These are phyloP conservation scores for Tetrahymena thermophila DNA, from an alignment of 73 alveolate species.

Conservation along the genomic window DNA sequence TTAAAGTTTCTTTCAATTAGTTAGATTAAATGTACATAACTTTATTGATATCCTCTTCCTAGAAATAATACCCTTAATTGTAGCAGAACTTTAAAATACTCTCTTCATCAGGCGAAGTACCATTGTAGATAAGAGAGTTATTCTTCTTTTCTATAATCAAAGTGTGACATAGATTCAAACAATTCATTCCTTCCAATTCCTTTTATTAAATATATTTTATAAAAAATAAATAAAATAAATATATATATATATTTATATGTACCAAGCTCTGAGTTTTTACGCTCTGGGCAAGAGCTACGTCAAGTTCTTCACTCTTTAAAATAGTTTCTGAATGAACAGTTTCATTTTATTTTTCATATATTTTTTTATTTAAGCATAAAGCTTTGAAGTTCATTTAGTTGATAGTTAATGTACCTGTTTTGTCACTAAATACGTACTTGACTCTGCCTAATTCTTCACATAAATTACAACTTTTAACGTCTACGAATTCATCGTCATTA, in stretches of 20 bases:
- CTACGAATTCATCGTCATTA: conserved; percentile 50
- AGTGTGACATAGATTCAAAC: conserved; percentile 65
- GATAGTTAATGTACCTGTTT: conserved; percentile 54
- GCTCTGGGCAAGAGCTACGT: neutral
- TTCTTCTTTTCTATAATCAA: conserved; percentile 48
- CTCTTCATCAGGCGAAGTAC: conserved; percentile 86
- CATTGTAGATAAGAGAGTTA: conserved; percentile 54
- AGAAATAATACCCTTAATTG: conserved; percentile 49
- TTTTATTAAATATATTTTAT: neutral
- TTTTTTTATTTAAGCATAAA: conserved; percentile 55
- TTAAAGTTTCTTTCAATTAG: neutral
- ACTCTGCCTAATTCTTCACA: conserved; percentile 57
- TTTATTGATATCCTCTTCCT: conserved; percentile 20
- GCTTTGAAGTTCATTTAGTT: conserved; percentile 47
- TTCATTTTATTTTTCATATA: conserved; percentile 58
- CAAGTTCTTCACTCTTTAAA: neutral
- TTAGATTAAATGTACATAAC: neutral
- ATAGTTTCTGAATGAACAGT: neutral
- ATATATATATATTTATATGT: neutral
- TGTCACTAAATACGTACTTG: conserved; percentile 39
- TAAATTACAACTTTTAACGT: conserved; percentile 32
- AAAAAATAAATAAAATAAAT: neutral
- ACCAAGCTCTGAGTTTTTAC: neutral
- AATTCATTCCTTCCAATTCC: conserved; percentile 14
- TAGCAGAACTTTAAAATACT: conserved; percentile 65